Evolutionary conservation across 1,284 basidiomycete species (phyloP), one percentile per base, ranked within the genome.

Genomic region (Wolfiporia cocos): DNA sequence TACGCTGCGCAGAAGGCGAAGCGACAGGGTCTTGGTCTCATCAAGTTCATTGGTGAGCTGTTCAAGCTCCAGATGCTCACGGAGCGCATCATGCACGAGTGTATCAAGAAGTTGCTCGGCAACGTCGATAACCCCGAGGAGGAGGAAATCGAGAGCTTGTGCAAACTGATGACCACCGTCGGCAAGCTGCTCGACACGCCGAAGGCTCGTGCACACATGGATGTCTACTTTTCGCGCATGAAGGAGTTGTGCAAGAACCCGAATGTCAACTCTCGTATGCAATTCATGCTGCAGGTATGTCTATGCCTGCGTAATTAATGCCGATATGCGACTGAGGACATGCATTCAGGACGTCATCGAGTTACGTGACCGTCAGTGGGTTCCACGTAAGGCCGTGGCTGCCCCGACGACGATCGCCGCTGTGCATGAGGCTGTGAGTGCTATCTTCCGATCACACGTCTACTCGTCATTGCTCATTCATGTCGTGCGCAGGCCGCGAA

Each of bases 11-110:
- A 94, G 64, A 97, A 97, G 73, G 93, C 93, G 33, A 98, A 97
- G 74, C 90, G 94, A 49, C 87, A 91, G 53, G 92, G 94, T 65
- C 84, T 98, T 17, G 95, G 95, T 74, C 78, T 98, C 47, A 91
- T 98, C 64, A 90, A 90, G 64, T 96, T 99, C 70, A 96, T 98
- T 52, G 94, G 95, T 56, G 94, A 98, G 69, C 73, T 98, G 46
- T 98, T 93, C 84, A 97, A 97, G 72, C 73, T 97, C 32, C 85
- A 86, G 65, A 95, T 59, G 56, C 42, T 59, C 19, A 59, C 57
- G 43, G 57, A 59, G 48, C 57, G 57, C 34, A 57, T 59, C 67
- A 98, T 99, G 86, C 88, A 93, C 66, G 84, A 91, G 61, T 98
- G 93, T 71, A 84, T 98, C 62, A 90, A 93, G 76, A 92, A 93